These are phyloP conservation scores for Ceratobasidium theobromae DNA, from an alignment of 1,284 basidiomycete genomes.

Conservation along the genomic window DNA sequence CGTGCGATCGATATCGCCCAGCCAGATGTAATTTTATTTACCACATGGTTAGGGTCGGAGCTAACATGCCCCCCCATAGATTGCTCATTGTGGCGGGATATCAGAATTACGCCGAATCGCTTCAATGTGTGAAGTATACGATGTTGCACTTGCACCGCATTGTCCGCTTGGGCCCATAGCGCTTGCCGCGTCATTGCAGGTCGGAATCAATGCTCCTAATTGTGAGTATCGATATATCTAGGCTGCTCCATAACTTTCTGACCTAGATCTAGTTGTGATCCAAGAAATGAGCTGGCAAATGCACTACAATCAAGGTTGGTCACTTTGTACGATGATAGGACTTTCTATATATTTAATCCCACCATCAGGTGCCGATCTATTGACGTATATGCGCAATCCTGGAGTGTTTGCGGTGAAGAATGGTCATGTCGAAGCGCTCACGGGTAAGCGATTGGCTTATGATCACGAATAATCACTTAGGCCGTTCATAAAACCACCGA, in stretches of 20 bases:
- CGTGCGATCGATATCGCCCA: slow-evolving; percentile 73
- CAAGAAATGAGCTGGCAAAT: slow-evolving; percentile 74
- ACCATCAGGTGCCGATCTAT: slow-evolving; percentile 57
- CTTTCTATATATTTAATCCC: background rate
- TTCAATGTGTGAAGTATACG: slow-evolving; percentile 66
- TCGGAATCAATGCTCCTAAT: slow-evolving; percentile 56
- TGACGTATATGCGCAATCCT: slow-evolving; percentile 60
- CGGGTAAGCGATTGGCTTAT: background rate
- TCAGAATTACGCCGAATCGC: slow-evolving; percentile 71
- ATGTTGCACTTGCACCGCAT: slow-evolving; percentile 60
- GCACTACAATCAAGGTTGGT: slow-evolving; percentile 66
- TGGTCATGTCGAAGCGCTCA: slow-evolving; percentile 56
- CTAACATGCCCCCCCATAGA: slow-evolving; percentile 42
- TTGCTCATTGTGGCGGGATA: slow-evolving; percentile 71
- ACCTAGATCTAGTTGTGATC: slow-evolving; percentile 51
- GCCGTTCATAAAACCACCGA: slow-evolving; percentile 38
- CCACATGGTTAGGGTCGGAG: no score
- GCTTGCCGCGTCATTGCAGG: slow-evolving; percentile 67
- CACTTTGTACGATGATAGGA: background rate
- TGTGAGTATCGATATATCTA: slow-evolving; percentile 51
- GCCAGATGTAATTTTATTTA: slow-evolving; percentile 56
- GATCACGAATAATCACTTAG: background rate
- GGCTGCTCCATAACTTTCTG: background rate
- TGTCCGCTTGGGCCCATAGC: slow-evolving; percentile 71
- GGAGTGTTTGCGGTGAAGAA: slow-evolving; percentile 62